Percentiles rank a stretch among this genome's conserved stretches.
These are phyloP conservation scores for Inga oerstediana DNA, from an alignment of 306 rosid species.

Conservation along the genomic window DNA sequence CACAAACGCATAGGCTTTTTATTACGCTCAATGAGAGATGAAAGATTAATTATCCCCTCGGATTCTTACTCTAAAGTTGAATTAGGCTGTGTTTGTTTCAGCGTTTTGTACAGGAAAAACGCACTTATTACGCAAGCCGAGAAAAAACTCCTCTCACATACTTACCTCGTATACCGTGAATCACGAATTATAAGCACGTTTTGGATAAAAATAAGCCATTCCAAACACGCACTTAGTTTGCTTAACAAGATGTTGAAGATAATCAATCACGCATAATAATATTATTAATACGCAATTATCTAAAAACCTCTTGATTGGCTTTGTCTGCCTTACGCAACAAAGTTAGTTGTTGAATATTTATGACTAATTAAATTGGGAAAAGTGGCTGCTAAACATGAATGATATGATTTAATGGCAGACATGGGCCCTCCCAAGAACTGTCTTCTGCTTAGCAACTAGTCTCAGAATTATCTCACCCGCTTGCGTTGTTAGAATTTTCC, in stretches of 20 bases:
- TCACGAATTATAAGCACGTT: too few species aligned
- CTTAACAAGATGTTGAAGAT: conserved; percentile 20
- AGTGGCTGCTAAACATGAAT: conserved; percentile 16
- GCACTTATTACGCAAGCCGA: too few species aligned
- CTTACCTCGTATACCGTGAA: too few species aligned
- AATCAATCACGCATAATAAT: background rate
- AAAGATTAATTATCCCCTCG: conserved; percentile 38
- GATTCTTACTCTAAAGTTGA: conserved; percentile 41
- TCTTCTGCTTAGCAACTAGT: conserved; percentile 6
- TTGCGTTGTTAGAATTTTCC: conserved; percentile 1
- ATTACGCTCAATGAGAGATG: conserved; percentile 17
- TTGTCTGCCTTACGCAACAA: conserved; percentile 29
- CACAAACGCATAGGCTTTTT: background rate
- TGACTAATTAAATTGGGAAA: conserved; percentile 25
- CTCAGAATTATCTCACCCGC: conserved; percentile 3
- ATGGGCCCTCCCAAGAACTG: conserved; percentile 27
- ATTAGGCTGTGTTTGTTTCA: too few species aligned
- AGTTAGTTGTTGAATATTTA: conserved; percentile 31
- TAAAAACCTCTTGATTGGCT: background rate
- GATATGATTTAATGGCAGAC: conserved; percentile 38
- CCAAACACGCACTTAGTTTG: too few species aligned
- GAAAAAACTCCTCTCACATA: too few species aligned
- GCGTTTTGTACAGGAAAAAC: too few species aligned
- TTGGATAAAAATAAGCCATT: too few species aligned
- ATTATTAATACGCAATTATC: background rate